Conservation (phyloP, 2,329 filamentous ascomycete genomes). For the Fusarium hostae region DNA sequence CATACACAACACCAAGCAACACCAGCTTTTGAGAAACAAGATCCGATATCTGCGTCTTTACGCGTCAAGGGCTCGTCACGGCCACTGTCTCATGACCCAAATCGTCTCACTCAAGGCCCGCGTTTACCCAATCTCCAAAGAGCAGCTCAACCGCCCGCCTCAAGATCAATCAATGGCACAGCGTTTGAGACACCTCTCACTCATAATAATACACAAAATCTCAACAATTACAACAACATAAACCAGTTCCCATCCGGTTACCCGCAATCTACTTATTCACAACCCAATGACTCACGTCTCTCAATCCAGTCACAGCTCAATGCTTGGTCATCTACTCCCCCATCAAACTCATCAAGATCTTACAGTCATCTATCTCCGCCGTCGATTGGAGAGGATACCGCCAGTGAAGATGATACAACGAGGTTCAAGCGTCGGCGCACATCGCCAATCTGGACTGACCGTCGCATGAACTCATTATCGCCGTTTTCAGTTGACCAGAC, state of each 20-base stretch:
- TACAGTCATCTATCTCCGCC: not conserved
- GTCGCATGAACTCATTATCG: conserved; percentile 26
- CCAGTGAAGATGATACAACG: not conserved
- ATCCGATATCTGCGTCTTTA: not conserved
- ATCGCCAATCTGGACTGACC: conserved; percentile 18
- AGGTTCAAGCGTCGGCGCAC: conserved; percentile 31
- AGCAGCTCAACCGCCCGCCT: not conserved
- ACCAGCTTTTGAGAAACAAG: not conserved
- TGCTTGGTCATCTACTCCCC: not conserved
- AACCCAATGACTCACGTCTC: not conserved
- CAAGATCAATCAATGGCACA: not conserved
- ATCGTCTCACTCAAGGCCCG: not conserved
- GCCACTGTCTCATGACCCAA: not conserved
- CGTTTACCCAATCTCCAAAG: not conserved
- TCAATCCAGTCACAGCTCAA: conserved; percentile 9
- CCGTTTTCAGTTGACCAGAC: conserved; percentile 40
- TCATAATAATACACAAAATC: not conserved
- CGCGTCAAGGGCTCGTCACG: not conserved
- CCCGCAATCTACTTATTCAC: conserved; percentile 6
- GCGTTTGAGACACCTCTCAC: conserved; percentile 4
- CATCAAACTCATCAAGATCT: not conserved
- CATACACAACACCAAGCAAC: not conserved
- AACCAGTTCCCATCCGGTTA: not conserved
- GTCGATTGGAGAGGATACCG: not conserved
- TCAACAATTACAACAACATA: not conserved